Evolutionary conservation across 2,329 filamentous ascomycete genomes (phyloP).

Genomic region (Fusarium nygamai): DNA sequence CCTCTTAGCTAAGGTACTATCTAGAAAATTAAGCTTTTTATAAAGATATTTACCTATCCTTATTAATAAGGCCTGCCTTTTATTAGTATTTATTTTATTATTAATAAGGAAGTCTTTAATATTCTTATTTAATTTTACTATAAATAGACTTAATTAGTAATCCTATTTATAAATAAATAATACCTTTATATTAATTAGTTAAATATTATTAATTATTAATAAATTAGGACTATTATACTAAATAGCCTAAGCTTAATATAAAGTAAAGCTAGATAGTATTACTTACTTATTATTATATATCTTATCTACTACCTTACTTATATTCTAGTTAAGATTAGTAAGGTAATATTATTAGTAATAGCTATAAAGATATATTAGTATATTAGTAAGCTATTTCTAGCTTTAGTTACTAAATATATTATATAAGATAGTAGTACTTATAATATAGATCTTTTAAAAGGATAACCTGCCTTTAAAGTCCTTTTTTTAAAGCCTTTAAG

Average conservation of each 20-base stretch:
- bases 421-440: not conserved
- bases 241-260: not conserved
- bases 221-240: not conserved
- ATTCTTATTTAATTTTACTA: not conserved
- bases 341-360: not conserved
- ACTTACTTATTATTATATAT: fast-evolving
- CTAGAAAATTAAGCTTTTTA: fast-evolving
- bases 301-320: fast-evolving
- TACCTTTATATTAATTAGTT: not conserved
- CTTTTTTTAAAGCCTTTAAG: not conserved
- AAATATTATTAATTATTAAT: not conserved
- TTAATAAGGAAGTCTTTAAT: not conserved
- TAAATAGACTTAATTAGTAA: not conserved
- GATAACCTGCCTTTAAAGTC: not conserved
- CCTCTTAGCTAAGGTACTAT: not conserved
- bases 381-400: not conserved
- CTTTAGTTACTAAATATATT: not conserved
- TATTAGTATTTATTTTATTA: not conserved
- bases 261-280: not conserved
- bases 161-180: not conserved
- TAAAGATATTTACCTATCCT: not conserved
- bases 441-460: not conserved
- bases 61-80: not conserved
- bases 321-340: not conserved
- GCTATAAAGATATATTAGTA: not conserved